These are phyloP conservation scores for Xanthoconium separans DNA, from an alignment of 1,284 basidiomycete species.

Conservation along the genomic window DNA sequence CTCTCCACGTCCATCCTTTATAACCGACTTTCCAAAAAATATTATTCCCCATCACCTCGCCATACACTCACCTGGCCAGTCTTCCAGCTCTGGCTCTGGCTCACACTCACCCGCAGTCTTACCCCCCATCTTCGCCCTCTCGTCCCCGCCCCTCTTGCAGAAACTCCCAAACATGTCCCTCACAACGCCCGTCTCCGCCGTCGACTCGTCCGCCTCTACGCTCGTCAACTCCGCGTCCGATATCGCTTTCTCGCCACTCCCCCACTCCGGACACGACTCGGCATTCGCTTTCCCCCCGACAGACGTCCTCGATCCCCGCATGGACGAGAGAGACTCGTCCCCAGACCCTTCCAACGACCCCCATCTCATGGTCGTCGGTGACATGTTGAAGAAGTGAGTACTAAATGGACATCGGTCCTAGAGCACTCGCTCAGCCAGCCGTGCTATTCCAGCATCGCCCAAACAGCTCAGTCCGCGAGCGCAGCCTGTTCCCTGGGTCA, in stretches of 20 bases:
- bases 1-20: conserved; percentile 24
- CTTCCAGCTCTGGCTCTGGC: conserved; percentile 32
- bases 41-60: conserved; percentile 2
- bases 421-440: conserved; percentile 12
- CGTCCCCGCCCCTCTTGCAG: not conserved
- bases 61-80: conserved; percentile 17
- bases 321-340: conserved; percentile 15
- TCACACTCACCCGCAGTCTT: conserved; percentile 26
- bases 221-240: conserved; percentile 22
- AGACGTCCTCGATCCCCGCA: conserved; percentile 22
- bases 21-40: conserved; percentile 38
- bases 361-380: conserved; percentile 34
- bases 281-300: conserved; percentile 26
- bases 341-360: conserved; percentile 29
- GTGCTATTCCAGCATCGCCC: conserved; percentile 42
- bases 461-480: conserved; percentile 47
- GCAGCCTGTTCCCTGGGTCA: conserved; percentile 48
- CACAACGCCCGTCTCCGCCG: conserved; percentile 37
- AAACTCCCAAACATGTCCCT: conserved; percentile 10
- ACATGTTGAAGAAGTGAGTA: conserved; percentile 34
- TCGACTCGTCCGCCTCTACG: conserved; percentile 38
- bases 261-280: conserved; percentile 17
- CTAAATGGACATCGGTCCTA: not conserved
- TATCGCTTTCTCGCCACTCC: conserved; percentile 25
- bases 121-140: conserved; percentile 5